Evolutionary conservation across 176 grass and related monocot species (phyloP).

Genomic region (Oryza nivara): DNA sequence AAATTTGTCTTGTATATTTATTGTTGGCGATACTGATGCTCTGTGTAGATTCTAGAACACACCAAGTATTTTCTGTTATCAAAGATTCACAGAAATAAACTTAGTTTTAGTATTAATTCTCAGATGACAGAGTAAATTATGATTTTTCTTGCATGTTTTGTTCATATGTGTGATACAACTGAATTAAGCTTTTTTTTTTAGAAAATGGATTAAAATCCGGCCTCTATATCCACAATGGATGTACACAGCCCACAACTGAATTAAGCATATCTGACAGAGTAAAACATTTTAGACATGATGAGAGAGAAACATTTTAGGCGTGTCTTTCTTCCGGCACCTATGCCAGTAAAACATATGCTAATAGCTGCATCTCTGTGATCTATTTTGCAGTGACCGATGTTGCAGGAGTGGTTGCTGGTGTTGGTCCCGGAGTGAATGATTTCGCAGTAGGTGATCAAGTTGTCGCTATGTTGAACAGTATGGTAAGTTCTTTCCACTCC

Average conservation of each 20-base stretch:
- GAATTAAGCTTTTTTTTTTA: no score
- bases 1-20: neutral
- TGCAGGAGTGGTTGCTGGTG: slow-evolving; percentile 57
- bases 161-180: neutral
- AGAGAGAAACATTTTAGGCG: no score
- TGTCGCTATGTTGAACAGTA: slow-evolving; percentile 39
- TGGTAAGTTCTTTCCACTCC: slow-evolving; percentile 43
- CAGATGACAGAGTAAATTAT: no score
- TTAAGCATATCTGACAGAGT: no score
- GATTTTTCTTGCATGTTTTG: neutral
- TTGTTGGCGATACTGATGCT: neutral
- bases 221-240: no score
- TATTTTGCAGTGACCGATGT: slow-evolving; percentile 57
- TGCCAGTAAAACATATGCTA: neutral
- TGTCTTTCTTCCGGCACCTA: neutral
- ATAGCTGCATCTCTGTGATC: neutral
- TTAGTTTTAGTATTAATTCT: neutral
- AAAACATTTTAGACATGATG: no score
- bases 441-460: slow-evolving; percentile 68
- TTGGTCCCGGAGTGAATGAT: slow-evolving; percentile 53
- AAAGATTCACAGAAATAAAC: neutral
- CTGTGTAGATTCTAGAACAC: neutral
- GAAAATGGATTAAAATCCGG: no score
- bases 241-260: no score
- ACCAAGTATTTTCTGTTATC: neutral